Percentiles rank a stretch among this genome's conserved stretches.
These are phyloP conservation scores for Alternaria longipes DNA, from an alignment of 2,329 filamentous ascomycete genomes.

Conservation along the genomic window DNA sequence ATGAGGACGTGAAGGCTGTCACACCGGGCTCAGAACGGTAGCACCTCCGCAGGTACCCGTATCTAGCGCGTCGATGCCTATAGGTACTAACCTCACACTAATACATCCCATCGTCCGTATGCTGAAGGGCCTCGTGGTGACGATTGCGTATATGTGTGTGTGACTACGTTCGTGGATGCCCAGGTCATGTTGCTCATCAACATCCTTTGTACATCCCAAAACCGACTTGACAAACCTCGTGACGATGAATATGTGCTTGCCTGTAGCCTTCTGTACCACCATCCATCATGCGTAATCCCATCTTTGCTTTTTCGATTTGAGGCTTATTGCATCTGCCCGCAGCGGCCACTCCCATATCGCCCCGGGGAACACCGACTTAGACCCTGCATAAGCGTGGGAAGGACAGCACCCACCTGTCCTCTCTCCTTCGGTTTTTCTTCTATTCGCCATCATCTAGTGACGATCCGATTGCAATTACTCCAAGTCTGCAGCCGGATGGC, in stretches of 20 bases:
- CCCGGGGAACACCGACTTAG: not conserved
- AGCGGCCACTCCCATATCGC: not conserved
- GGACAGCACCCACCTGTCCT: not conserved
- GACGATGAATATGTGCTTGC: not conserved
- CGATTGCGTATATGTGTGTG: not conserved
- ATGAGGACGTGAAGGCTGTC: not conserved
- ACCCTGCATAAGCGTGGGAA: constrained; percentile 26
- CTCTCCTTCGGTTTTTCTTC: too few relatives aligned
- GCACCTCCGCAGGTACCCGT: constrained; percentile 11
- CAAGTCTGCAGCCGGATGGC: not conserved
- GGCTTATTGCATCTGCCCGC: constrained; percentile 2
- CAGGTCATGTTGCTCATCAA: not conserved
- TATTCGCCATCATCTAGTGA: too few relatives aligned
- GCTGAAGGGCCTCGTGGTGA: not conserved
- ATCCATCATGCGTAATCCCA: too few relatives aligned
- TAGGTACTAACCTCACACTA: not conserved
- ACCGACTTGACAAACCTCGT: not conserved
- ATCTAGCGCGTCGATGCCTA: not conserved
- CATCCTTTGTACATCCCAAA: not conserved
- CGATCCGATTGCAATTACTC: too few relatives aligned
- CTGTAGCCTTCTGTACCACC: not conserved
- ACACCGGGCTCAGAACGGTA: constrained; percentile 1
- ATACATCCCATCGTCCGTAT: not conserved
- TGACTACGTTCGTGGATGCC: not conserved
- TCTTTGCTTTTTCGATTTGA: not conserved